Base-by-base conservation (phyloP, 768 basidiomycete genomes). In the Xanthoconium stramineum region DNA sequence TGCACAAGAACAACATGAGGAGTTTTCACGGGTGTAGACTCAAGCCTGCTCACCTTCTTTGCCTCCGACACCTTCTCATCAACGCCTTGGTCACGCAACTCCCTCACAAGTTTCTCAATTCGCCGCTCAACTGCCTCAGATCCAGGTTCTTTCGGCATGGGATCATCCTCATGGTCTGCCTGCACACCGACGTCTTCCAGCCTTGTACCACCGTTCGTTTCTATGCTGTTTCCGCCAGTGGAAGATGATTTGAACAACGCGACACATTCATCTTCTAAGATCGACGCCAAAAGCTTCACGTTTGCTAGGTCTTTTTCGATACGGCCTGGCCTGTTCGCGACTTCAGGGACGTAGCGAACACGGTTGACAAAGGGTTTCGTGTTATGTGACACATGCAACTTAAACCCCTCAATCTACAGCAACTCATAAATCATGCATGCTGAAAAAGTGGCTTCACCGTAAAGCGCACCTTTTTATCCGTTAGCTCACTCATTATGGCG, bases 351-450 rank as follows among this genome's bases (percentile, higher is more conserved):
- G 64, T 83, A 85, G 46, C 93, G 87, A 55, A 91, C 75, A 60
- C 86, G 80, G 65, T 88, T 89, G 54, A 84, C 80, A 73, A 89
- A 90, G 32, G 91, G 88, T 60, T 83, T 86, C 47, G 81, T 77
- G 66, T 84, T 89, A 69, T 91, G 91, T 35, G 88, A 83, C 64
- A 94, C 88, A 72, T 96, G 94, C 49, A 97, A 77, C 66, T 93
- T 95, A 79, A 98, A 97, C 53, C 89, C 91, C 69, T 95, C 92
- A 67, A 98, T 91, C 94, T 97, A 63, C 48, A 47, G 24, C 54
- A 59, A 24, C 58, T 53, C 32, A 54, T 44, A 44, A 44, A 50
- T 53, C 48, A 52, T 56, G 24, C n/a, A 32, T 40, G 48, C 51
- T 38, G 32, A 48, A 54, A 32, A 33, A 38, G 42, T 38, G 36